These are phyloP conservation scores for Psidium friedrichsthalianum DNA, from an alignment of 345 rosid species.

Conservation along the genomic window DNA sequence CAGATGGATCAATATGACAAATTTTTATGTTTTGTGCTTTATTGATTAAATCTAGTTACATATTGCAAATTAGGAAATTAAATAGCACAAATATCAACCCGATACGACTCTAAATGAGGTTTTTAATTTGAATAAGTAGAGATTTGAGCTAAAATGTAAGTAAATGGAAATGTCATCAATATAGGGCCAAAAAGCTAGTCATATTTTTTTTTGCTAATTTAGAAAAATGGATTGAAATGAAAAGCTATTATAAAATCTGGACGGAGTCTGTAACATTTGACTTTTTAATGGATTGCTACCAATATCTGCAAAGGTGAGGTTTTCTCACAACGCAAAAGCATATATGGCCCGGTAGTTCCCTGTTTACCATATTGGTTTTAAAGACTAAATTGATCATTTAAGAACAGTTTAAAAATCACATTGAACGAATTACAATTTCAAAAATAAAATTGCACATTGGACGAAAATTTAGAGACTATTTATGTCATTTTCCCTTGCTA, in stretches of 20 bases:
- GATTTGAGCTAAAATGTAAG: no score
- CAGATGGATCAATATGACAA: no score
- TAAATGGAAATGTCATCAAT: no score
- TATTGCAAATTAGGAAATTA: neutral
- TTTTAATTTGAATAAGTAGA: neutral
- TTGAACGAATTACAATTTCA: neutral
- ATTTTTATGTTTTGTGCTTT: neutral
- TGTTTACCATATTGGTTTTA: no score
- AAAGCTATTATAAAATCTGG: neutral
- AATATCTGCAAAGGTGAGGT: no score
- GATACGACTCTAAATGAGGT: no score
- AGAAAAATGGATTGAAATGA: neutral
- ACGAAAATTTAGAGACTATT: neutral
- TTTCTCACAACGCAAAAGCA: no score
- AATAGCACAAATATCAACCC: neutral
- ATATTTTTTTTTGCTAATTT: no score
- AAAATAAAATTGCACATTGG: neutral
- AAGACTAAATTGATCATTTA: neutral
- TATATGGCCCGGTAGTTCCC: no score
- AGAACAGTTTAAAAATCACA: fast-evolving
- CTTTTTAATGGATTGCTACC: neutral
- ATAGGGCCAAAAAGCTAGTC: neutral
- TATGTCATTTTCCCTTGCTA: neutral
- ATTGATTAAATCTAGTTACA: no score
- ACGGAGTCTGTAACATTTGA: neutral